Evolutionary conservation across 208 protist genomes (phyloP).

Genomic region (Kentomonas sorsogonicus): DNA sequence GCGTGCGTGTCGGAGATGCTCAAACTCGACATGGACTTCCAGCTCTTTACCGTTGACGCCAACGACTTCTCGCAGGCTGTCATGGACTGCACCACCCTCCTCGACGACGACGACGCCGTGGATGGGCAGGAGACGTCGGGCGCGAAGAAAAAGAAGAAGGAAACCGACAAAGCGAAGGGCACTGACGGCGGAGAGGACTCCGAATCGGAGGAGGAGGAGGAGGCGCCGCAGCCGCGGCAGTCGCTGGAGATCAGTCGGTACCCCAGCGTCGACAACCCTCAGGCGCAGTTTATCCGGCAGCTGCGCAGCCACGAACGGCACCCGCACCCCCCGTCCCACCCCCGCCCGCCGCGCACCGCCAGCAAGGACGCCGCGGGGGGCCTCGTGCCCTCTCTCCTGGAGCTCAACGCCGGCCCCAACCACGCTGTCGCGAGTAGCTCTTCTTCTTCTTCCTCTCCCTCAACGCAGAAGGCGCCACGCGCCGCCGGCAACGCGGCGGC

Average conservation of each 20-base stretch:
- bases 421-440: no score
- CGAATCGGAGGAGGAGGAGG: background rate
- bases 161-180: background rate
- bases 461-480: background rate
- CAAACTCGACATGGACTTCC: no score
- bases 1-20: no score
- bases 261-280: background rate
- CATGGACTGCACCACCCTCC: no score
- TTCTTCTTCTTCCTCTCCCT: background rate
- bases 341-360: background rate
- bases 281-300: background rate
- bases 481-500: background rate
- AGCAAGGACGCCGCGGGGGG: background rate
- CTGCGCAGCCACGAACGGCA: background rate
- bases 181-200: background rate
- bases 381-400: background rate
- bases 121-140: background rate
- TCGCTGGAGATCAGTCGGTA: no score
- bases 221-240: background rate
- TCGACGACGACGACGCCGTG: no score
- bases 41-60: no score
- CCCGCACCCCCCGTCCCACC: background rate
- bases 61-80: no score
- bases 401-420: background rate
- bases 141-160: background rate